Evolutionary conservation across 805 yeast species (phyloP), one percentile per base, ranked within the genome.

Genomic region (Torulaspora delbrueckii): DNA sequence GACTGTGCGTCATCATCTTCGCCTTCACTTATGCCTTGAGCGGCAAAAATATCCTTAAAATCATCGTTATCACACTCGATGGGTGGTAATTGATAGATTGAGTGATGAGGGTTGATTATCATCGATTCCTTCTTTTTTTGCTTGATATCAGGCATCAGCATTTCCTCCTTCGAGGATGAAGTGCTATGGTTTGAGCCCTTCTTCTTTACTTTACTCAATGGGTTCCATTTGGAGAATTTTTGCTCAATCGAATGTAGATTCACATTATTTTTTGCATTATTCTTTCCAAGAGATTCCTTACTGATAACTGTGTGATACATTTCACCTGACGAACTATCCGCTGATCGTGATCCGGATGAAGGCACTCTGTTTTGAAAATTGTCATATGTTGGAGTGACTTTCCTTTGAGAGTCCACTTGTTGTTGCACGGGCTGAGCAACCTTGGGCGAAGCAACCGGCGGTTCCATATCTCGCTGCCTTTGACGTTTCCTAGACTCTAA

Each of bases 161-260:
- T 6, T 12, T 43, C 47, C 22, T 34, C 39, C 18, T 36, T 31
- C 7, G 48, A 36, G 12, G 48, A 36, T 3, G 36, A 14, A 10
- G 40, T 31, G 12, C 43, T 37, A 23, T 43, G 40, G 13, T 47
- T 27, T 13, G 49, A 51, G 28, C 60, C 54, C 35, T 57, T 60
- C 44, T 61, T 63, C 31, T 57, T 52, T 10, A 57, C 48, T 24
- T 61, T 58, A 38, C 54, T 48, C 14, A 61, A 35, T 5, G 64
- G 63, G 39, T 62, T 62, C 66, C 65, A 62, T 43, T 59, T 60
- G 1, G 65, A 55, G 8, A 58, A 43, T 40, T 58, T 60, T n/a
- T 56, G 58, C 41, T 59, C 63, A 23, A 59, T 28, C 1, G 55
- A 26, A 39, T 58, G 59, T 14, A 54, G 40, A 28, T 55, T 51